Conservation (phyloP, 352 stramenopile species). For the Phytopythium oedochilum region DNA sequence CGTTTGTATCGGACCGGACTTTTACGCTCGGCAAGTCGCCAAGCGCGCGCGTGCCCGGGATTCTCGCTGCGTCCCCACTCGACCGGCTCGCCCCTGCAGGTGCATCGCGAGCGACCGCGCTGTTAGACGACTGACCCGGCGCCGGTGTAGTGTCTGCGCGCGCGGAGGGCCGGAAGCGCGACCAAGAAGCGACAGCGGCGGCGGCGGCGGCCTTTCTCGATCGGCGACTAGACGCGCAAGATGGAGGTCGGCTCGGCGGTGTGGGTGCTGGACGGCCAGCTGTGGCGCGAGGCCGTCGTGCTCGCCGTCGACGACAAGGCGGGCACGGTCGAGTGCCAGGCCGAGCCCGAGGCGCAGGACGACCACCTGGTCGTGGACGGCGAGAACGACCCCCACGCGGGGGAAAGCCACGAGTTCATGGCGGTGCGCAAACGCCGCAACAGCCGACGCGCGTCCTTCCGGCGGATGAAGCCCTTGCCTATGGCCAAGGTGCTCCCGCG, state of each 20-base stretch:
- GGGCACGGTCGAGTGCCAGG: conserved; percentile 43
- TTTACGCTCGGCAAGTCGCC: neutral
- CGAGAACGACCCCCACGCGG: conserved; percentile 16
- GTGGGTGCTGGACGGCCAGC: conserved; percentile 66
- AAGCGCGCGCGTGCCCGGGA: neutral
- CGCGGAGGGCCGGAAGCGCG: neutral
- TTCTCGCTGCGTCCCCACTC: neutral
- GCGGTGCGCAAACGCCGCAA: conserved; percentile 41
- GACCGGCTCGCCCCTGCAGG: neutral
- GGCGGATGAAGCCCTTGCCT: conserved; percentile 26
- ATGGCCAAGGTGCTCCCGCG: conserved; percentile 48
- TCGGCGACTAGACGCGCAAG: neutral
- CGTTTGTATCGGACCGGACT: conserved; percentile 8
- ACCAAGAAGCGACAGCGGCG: neutral
- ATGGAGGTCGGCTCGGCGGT: conserved; percentile 77
- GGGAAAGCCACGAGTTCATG: conserved; percentile 36
- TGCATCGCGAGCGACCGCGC: neutral
- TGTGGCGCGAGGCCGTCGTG: conserved; percentile 76
- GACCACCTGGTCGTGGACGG: conserved; percentile 25
- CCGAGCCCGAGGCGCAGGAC: conserved; percentile 40
- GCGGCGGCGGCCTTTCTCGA: neutral
- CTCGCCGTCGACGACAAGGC: conserved; percentile 30
- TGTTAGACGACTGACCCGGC: neutral
- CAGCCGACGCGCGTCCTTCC: conserved; percentile 41
- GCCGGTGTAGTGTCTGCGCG: neutral